Evolutionary conservation across 805 yeast species (phyloP), one percentile per base, ranked within the genome.

Genomic region (Starmerella apicola): DNA sequence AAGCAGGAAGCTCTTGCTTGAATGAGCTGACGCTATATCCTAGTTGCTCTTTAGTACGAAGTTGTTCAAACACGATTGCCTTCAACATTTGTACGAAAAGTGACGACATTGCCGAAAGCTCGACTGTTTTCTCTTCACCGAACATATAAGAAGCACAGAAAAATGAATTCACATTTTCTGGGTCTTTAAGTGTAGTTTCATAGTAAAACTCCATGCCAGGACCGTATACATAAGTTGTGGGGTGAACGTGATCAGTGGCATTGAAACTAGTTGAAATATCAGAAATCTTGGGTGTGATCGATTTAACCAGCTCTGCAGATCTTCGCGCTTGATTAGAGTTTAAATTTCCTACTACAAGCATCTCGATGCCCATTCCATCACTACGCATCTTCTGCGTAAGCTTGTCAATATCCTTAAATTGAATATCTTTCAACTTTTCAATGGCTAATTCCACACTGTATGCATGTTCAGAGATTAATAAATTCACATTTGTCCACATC

Each of bases 1-100:
- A 71, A 17, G 91, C 78, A 54, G 93, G 71, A 3, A 82, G 72
- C 44, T 68, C 68, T 44, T 79, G 65, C 21, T 71, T 63, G 0
- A 93, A 81, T 32, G 91, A 76, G 55, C 83, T 84, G 0, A 88
- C 98, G 46, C 86, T 85, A 54, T 88, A 88, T 2, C 98, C 98
- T 24, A 88, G 68, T 59, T 91, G 97, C 62, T 88, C 97, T 52
- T 83, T 79, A 5, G 98, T 88, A 60, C 98, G 72, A 42, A 88
- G 68, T 46, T 81, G 81, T 54, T 83, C 78, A 61, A 88, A 91
- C 43, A 86, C 80, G 4, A 95, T 96, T 56, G 88, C 96, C 49
- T 72, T 74, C 36, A 80, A 64, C 46, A 85, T 70, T 45, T 81
- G 88, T 0, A 80, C 72, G 35, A 83, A 60, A 38, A 88, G 61